Conservation (phyloP, 2,329 filamentous ascomycete genomes). For the Sporothrix inflata region DNA sequence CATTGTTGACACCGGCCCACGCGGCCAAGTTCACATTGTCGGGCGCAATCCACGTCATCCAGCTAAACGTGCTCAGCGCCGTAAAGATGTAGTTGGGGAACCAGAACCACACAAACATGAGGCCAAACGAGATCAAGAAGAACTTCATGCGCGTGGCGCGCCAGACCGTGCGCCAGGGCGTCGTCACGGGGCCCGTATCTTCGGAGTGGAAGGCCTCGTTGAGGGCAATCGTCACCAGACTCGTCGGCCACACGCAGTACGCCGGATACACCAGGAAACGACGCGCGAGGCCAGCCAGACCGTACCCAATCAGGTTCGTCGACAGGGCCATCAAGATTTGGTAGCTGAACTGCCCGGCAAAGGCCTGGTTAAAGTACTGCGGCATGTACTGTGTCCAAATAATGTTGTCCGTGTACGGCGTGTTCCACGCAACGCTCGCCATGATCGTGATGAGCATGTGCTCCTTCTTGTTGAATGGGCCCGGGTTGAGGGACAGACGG, state of each 20-base stretch:
- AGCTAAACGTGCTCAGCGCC: constrained; percentile 53
- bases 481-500: constrained; percentile 57
- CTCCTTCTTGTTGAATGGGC: constrained; percentile 62
- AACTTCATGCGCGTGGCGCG: constrained; percentile 47
- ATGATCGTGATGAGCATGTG: constrained; percentile 63
- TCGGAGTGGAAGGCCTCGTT: constrained; percentile 53
- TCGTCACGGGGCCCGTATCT: constrained; percentile 42
- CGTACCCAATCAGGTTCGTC: constrained; percentile 60
- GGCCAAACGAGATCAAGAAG: constrained; percentile 48
- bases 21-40: constrained; percentile 41
- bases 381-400: constrained; percentile 51
- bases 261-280: constrained; percentile 57
- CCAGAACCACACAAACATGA: constrained; percentile 58
- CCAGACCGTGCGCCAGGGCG: constrained; percentile 42
- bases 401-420: constrained; percentile 32
- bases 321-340: constrained; percentile 55
- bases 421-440: constrained; percentile 58
- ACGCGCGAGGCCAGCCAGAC: constrained; percentile 54
- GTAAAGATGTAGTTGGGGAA: constrained; percentile 55
- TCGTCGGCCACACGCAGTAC: constrained; percentile 56
- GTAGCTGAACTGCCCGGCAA: constrained; percentile 52
- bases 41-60: constrained; percentile 58
- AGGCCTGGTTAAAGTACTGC: constrained; percentile 41
- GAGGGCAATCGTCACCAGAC: constrained; percentile 52
- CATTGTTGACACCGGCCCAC: constrained; percentile 42